phyloP scores from a whole-genome alignment of 257 asterid genomes.

The Nicotiana attenuata region DNA sequence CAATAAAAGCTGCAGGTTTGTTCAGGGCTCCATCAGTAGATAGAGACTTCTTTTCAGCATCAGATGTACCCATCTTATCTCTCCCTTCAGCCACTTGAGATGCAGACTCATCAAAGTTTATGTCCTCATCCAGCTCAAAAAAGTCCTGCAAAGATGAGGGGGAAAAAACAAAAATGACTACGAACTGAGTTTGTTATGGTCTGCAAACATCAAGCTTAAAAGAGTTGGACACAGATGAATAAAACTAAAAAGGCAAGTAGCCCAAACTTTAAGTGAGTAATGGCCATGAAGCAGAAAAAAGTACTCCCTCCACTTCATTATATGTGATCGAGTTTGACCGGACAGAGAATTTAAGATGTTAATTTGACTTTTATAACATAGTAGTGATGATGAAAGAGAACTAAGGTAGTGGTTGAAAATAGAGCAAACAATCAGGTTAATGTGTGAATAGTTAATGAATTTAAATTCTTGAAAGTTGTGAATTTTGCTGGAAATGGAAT shows the following conservation, averaged over 20 bases:
- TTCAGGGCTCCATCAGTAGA: not conserved
- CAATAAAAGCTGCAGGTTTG: slow-evolving; percentile 23
- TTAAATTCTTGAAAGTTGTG: not conserved
- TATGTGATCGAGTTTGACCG: not conserved
- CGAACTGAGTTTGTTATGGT: not conserved
- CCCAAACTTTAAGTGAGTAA: not conserved
- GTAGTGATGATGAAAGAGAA: not conserved
- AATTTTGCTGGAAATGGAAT: not conserved
- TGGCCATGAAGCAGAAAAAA: not conserved
- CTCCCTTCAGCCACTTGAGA: slow-evolving; percentile 26
- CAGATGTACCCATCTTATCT: slow-evolving; percentile 22
- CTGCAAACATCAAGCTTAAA: not conserved
- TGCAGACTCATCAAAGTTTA: slow-evolving; percentile 29
- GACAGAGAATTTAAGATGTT: not conserved
- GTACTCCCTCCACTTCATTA: not conserved
- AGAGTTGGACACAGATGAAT: not conserved
- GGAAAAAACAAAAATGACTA: not conserved
- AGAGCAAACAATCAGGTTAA: not conserved
- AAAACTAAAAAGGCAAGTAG: not conserved
- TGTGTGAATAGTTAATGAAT: not conserved
- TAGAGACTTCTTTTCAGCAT: slow-evolving; percentile 11
- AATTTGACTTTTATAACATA: not conserved
- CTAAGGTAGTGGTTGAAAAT: not conserved
- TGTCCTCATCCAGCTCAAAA: slow-evolving; percentile 54
- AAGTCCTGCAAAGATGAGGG: slow-evolving; percentile 29